These are phyloP conservation scores for Cutaneotrichosporon cyanovorans DNA, from an alignment of 1,284 basidiomycete genomes.

Conservation along the genomic window DNA sequence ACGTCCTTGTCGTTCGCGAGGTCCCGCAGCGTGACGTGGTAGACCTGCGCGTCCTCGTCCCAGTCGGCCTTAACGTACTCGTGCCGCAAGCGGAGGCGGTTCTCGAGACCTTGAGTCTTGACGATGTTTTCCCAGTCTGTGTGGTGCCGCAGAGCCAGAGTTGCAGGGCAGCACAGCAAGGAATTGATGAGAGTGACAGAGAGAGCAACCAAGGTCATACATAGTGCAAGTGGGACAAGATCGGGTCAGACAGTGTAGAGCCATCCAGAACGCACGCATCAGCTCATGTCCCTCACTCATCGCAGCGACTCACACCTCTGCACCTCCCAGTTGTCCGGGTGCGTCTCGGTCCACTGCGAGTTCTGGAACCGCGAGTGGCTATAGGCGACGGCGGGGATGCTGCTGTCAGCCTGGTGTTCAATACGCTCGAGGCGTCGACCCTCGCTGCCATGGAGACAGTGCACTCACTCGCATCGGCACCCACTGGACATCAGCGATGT, in stretches of 20 bases:
- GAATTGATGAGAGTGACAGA: too few relatives aligned
- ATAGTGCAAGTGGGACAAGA: too few relatives aligned
- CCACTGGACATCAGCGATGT: constrained; percentile 17
- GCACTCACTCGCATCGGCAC: constrained; percentile 34
- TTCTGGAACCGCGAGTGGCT: constrained; percentile 14
- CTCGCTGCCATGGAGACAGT: not conserved
- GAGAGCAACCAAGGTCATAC: too few relatives aligned
- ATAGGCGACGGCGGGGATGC: constrained; percentile 15
- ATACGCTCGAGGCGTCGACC: too few relatives aligned
- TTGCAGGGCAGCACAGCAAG: too few relatives aligned
- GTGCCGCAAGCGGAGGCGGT: constrained; percentile 14
- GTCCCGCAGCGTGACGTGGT: constrained; percentile 14
- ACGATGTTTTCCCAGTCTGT: constrained; percentile 17
- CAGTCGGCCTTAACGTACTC: constrained; percentile 14
- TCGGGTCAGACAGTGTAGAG: too few relatives aligned
- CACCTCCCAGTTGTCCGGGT: constrained; percentile 16
- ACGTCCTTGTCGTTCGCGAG: constrained; percentile 10
- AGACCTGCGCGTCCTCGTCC: constrained; percentile 8
- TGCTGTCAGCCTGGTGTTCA: constrained; percentile 4
- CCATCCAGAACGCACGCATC: too few relatives aligned
- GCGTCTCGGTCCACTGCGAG: constrained; percentile 13
- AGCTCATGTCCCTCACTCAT: too few relatives aligned
- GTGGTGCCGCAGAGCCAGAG: not conserved
- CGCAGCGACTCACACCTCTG: constrained; percentile 13
- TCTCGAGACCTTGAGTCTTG: constrained; percentile 10